phyloP scores from a whole-genome alignment of 2,329 filamentous ascomycete species.

The Aspergillus novoparasiticus region DNA sequence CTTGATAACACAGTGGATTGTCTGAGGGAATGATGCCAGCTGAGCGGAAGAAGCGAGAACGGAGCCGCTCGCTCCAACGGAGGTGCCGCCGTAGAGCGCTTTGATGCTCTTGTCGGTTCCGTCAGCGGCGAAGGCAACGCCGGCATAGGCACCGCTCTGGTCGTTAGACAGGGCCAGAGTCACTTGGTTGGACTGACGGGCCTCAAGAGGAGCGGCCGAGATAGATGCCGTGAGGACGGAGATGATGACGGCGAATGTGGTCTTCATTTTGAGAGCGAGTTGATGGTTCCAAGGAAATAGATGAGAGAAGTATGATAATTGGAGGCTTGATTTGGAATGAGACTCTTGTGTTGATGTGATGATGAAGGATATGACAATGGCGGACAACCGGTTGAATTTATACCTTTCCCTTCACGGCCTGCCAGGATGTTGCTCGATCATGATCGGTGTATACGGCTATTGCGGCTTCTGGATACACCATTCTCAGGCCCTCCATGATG shows the following conservation, averaged over 20 bases:
- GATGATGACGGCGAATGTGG: constrained; percentile 19
- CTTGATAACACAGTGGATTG: constrained; percentile 22
- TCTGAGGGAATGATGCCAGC: constrained; percentile 22
- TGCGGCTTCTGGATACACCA: not conserved
- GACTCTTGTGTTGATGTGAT: not conserved
- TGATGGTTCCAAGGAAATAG: not conserved
- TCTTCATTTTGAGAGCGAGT: constrained; percentile 22
- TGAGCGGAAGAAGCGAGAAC: constrained; percentile 29
- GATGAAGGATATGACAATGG: not conserved
- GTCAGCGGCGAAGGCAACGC: constrained; percentile 22
- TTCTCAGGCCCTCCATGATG: not conserved
- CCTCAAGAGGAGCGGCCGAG: constrained; percentile 16
- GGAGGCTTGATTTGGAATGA: not conserved
- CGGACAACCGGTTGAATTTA: not conserved
- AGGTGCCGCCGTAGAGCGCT: constrained; percentile 26
- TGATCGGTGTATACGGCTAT: not conserved
- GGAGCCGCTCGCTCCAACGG: constrained; percentile 20
- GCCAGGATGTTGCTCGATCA: not conserved
- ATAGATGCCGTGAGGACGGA: constrained; percentile 23
- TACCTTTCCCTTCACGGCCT: not conserved
- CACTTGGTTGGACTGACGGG: constrained; percentile 13
- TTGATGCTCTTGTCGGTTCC: constrained; percentile 22
- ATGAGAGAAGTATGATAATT: not conserved
- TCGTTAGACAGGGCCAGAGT: constrained; percentile 31
- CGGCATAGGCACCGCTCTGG: constrained; percentile 26